Evolutionary conservation across 2,329 filamentous ascomycete genomes (phyloP).

Genomic region (Neonectria punicea): DNA sequence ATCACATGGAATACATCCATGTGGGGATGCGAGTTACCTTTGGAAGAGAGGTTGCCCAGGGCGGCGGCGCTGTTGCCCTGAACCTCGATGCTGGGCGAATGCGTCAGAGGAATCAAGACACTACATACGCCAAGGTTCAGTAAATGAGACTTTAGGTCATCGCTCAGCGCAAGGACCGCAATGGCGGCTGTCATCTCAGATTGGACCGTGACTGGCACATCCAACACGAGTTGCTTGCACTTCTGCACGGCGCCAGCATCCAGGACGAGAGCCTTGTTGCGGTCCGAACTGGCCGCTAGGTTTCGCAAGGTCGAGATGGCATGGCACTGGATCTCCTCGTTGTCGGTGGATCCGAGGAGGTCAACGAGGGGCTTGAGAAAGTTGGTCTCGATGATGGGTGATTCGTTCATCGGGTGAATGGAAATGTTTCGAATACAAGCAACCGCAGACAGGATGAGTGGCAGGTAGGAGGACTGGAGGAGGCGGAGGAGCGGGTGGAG

Average conservation of each 20-base stretch:
- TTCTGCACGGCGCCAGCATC: conserved; percentile 98
- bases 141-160: conserved; percentile 92
- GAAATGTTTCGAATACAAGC: conserved; percentile 99
- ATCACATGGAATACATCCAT: not conserved
- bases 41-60: conserved; percentile 93
- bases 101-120: conserved; percentile 92
- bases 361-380: conserved; percentile 95
- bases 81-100: conserved; percentile 95
- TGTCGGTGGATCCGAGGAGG: conserved; percentile 92
- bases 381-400: conserved; percentile 96
- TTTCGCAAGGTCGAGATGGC: conserved; percentile 97
- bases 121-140: conserved; percentile 95
- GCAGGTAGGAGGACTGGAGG: conserved; percentile 93
- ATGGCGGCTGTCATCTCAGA: conserved; percentile 99
- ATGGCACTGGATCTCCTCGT: conserved; percentile 98
- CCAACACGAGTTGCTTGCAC: conserved; percentile 95
- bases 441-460: conserved; percentile 94
- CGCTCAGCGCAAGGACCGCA: conserved; percentile 92
- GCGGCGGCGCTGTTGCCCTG: conserved; percentile 98
- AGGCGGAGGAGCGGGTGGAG: conserved; percentile 87
- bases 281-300: conserved; percentile 93
- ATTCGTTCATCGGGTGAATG: conserved; percentile 97
- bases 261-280: conserved; percentile 97
- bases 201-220: conserved; percentile 93
- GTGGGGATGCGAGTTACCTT: conserved; percentile 69